These are phyloP conservation scores for Amylocystis lapponica DNA, from an alignment of 768 basidiomycete genomes.

Conservation along the genomic window DNA sequence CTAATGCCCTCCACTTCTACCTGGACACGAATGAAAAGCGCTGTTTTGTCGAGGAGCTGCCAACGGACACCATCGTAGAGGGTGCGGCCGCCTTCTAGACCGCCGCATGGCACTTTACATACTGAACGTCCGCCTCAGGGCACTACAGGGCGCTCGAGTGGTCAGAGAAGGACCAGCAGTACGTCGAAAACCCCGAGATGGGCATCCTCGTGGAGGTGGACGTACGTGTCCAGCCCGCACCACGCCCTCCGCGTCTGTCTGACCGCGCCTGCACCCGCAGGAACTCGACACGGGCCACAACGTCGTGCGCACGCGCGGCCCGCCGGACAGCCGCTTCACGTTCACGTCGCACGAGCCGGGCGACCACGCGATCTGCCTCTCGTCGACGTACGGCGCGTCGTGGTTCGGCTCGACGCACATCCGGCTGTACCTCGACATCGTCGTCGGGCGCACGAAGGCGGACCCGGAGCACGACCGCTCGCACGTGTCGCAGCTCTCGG, in stretches of 20 bases:
- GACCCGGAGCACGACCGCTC: slow-evolving; percentile 85
- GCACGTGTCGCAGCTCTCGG: slow-evolving; percentile 76
- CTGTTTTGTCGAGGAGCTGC: slow-evolving; percentile 96
- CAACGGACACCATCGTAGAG: slow-evolving; percentile 92
- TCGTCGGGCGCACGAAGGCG: slow-evolving; percentile 81
- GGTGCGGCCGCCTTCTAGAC: slow-evolving; percentile 39
- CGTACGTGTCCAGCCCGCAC: slow-evolving; percentile 42
- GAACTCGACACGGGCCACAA: slow-evolving; percentile 78
- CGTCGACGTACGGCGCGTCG: slow-evolving; percentile 79
- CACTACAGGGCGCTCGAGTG: slow-evolving; percentile 93
- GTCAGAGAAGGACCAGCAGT: slow-evolving; percentile 65
- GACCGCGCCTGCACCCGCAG: slow-evolving; percentile 34
- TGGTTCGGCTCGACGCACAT: slow-evolving; percentile 86
- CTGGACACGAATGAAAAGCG: slow-evolving; percentile 89
- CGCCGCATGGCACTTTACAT: not conserved
- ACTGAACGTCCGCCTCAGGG: slow-evolving; percentile 40
- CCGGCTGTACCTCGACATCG: slow-evolving; percentile 90
- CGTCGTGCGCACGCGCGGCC: slow-evolving; percentile 88
- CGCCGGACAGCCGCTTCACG: slow-evolving; percentile 87
- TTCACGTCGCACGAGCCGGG: slow-evolving; percentile 97
- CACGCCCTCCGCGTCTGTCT: not conserved
- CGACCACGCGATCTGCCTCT: slow-evolving; percentile 95
- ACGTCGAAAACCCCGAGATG: slow-evolving; percentile 65
- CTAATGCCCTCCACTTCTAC: slow-evolving; percentile 91
- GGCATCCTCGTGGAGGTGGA: slow-evolving; percentile 91